Evolutionary conservation across 257 asterid genomes (phyloP), one percentile per base, ranked within the genome.

Genomic region (Nemophila menziesii): DNA sequence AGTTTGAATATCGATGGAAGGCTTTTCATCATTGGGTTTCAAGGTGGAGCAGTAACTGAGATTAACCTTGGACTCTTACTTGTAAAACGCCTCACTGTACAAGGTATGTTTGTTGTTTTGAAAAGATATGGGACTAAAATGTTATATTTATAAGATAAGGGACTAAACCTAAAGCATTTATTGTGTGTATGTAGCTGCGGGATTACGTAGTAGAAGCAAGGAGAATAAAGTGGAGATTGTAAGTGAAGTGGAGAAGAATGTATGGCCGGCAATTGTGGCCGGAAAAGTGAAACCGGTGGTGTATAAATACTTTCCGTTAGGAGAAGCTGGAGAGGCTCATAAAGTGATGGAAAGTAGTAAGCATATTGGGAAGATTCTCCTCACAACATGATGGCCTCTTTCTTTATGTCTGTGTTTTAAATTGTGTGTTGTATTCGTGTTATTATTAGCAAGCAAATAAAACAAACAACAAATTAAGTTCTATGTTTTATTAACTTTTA

Each of bases 21-120:
- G 81, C 92, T 90, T 41, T 90, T 90, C 72, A 77, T 90, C 43
- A 72, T 90, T 45, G 96, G 96, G 48, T 74, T 90, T 36, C 80
- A 80, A 94, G 96, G 98, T 33, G 98, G 98, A 36, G 7, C 67
- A 5, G 68, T 55, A 51, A 43, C 87, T 15, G 79, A 84, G 69
- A 64, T 79, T 46, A 84, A 81, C 54, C 96, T 90, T n/a, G 58
- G 59, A 8, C 52, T 42, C 55, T 34, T 90, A 75, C 72, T 76
- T 37, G 69, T 62, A 16, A 79, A 52, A 56, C 94, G 98, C 57
- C 93, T 90, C 34, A 78, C 96, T 0, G 74, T 90, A 54, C 98
- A 85, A 64, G 75, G 98, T 89, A 80, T 37, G 49, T 41, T 22
- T 9, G n/a, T 41, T 22, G 0, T 18, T 19, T 19, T 24, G 11